phyloP scores from a whole-genome alignment of 371 early-diverging fungal species.

The Umbelopsis sp. region DNA sequence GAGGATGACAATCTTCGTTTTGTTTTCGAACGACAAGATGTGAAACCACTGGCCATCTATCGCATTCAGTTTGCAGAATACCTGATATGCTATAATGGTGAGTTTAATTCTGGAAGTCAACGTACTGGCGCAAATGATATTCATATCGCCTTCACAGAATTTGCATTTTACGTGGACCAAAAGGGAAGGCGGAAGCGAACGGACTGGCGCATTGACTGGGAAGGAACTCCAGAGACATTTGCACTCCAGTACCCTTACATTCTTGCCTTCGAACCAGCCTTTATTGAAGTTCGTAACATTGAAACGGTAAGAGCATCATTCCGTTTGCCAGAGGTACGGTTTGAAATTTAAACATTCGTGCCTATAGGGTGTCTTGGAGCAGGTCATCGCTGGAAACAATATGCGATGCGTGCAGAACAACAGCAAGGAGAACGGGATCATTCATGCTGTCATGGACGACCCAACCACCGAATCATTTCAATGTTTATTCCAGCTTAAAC shows the following conservation, averaged over 20 bases:
- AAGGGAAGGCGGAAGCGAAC: constrained; percentile 39
- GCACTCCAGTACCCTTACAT: constrained; percentile 80
- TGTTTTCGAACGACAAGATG: constrained; percentile 28
- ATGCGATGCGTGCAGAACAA: constrained; percentile 40
- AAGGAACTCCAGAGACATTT: constrained; percentile 58
- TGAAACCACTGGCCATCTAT: constrained; percentile 77
- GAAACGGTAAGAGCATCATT: constrained; percentile 59
- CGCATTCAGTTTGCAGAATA: constrained; percentile 75
- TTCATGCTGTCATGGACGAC: constrained; percentile 53
- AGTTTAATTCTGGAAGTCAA: not conserved
- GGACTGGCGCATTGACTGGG: constrained; percentile 48
- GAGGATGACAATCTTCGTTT: constrained; percentile 21
- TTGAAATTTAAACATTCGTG: not conserved
- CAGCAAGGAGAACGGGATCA: constrained; percentile 26
- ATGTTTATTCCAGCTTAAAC: constrained; percentile 38
- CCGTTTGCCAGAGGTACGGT: not conserved
- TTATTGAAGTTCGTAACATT: constrained; percentile 87
- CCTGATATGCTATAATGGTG: constrained; percentile 82
- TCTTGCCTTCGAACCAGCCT: constrained; percentile 85
- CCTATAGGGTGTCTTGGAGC: constrained; percentile 40
- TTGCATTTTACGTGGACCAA: constrained; percentile 90
- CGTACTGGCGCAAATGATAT: too few relatives aligned
- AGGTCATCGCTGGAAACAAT: constrained; percentile 42
- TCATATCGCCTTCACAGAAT: constrained; percentile 66
- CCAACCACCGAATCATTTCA: constrained; percentile 45